Base-by-base conservation (phyloP, 2,329 filamentous ascomycete species). In the Aspergillus sojae region DNA sequence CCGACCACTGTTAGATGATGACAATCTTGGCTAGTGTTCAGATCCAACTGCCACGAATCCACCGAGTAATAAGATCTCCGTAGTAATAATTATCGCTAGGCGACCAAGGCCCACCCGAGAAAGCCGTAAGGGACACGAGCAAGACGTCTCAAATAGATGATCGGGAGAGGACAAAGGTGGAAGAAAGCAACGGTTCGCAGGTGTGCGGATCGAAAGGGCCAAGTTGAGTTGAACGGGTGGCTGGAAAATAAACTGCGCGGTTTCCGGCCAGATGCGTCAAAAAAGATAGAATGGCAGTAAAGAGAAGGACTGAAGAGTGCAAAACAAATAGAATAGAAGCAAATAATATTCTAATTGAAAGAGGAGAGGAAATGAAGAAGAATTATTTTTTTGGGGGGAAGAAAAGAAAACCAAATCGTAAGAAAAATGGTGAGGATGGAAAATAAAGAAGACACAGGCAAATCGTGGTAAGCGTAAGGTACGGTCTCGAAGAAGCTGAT, bases 171-270 rank as follows among this genome's bases (percentile, higher is more conserved):
- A 65, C 63, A 62, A 63, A 67, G 64, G 64, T 67, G 66, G 68
- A 58, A 60, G 65, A 67, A 66, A 69, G 66, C 60, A 62, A 69
- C 62, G 68, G 67, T 71, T 68, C 59, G 67, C 72, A 72, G 21
- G 56, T 53, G 54, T 58, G 53, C 74, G 74, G 67, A 76, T 69
- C 75, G 74, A 75, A 75, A 75, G 74, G 70, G 74, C 72, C 66
- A 60, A 60, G 56, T 57, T 36, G 62, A 62, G 14, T 63, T 52
- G 57, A 58, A 39, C 52, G 52, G 71, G 72, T 75, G 74, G 74
- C 73, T 76, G 75, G 75, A 76, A 46, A 66, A 68, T 71, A 70
- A 73, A 71, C 67, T 71, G 71, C 70, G 69, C 71, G 70, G 65
- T 60, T 60, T 70, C 63, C 65, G 66, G 65, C 60, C 70, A 62